These are phyloP conservation scores for Puya raimondii DNA, from an alignment of 176 grass and related monocot species.

Conservation along the genomic window DNA sequence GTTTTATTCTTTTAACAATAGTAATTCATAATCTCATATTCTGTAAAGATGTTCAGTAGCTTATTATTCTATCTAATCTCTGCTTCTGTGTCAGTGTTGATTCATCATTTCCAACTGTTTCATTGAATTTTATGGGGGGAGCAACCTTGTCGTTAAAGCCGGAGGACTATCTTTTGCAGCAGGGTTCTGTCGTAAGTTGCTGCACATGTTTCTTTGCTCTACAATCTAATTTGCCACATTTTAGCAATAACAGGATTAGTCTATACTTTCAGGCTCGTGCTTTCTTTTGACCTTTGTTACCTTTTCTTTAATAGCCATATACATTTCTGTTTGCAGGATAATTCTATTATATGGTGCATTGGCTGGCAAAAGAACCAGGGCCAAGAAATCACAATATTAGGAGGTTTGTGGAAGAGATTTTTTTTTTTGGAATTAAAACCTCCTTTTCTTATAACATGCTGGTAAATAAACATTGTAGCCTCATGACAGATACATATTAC, in stretches of 20 bases:
- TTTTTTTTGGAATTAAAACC: background rate
- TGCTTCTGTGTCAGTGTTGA: slow-evolving; percentile 43
- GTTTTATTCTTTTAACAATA: slow-evolving; percentile 30
- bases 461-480: background rate
- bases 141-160: slow-evolving; percentile 77
- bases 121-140: slow-evolving; percentile 77
- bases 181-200: slow-evolving; percentile 55
- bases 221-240: background rate
- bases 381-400: slow-evolving; percentile 70
- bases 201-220: background rate
- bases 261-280: too few relatives aligned
- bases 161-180: slow-evolving; percentile 86
- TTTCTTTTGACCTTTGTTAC: background rate
- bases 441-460: background rate
- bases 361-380: slow-evolving; percentile 94
- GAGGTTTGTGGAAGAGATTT: slow-evolving; percentile 46
- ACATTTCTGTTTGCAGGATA: slow-evolving; percentile 45
- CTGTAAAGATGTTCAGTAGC: slow-evolving; percentile 8
- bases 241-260: background rate
- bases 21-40: slow-evolving; percentile 22
- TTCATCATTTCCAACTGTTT: slow-evolving; percentile 72
- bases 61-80: slow-evolving; percentile 13
- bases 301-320: background rate
- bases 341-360: slow-evolving; percentile 76
- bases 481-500: background rate